Evolutionary conservation across 2,329 filamentous ascomycete species (phyloP).

Genomic region (Sclerotiophoma versabilis): DNA sequence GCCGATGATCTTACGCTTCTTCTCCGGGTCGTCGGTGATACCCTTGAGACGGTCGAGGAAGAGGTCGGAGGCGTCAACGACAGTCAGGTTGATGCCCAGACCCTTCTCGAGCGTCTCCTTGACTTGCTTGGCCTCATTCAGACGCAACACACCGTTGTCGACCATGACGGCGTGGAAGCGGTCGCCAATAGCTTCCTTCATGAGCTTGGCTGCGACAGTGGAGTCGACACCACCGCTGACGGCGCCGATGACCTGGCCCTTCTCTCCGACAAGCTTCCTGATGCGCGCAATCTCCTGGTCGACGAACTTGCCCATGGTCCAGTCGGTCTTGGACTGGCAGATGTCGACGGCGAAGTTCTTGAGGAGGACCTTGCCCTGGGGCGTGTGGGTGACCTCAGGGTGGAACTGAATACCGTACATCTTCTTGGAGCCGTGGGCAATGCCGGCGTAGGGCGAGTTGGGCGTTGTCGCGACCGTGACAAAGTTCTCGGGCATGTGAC

Average conservation of each 20-base stretch:
- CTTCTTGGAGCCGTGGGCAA: conserved; percentile 72
- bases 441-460: conserved; percentile 82
- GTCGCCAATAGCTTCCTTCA: conserved; percentile 85
- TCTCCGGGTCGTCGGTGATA: conserved; percentile 77
- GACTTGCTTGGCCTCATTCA: conserved; percentile 84
- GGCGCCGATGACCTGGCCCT: conserved; percentile 81
- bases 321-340: conserved; percentile 77
- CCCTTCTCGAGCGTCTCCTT: conserved; percentile 79
- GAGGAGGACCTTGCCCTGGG: conserved; percentile 72
- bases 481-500: conserved; percentile 75
- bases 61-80: conserved; percentile 77
- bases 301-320: conserved; percentile 86
- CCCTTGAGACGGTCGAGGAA: conserved; percentile 82
- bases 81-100: conserved; percentile 87
- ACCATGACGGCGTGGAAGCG: conserved; percentile 86
- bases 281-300: conserved; percentile 83
- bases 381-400: conserved; percentile 80
- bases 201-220: conserved; percentile 85
- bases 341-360: conserved; percentile 86
- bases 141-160: conserved; percentile 84
- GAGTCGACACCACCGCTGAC: conserved; percentile 87
- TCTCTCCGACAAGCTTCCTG: conserved; percentile 78
- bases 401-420: conserved; percentile 90
- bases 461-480: conserved; percentile 74
- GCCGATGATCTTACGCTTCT: conserved; percentile 91